Evolutionary conservation across 179 eudicot species (phyloP).

Genomic region (Sideroxylon spinosum): DNA sequence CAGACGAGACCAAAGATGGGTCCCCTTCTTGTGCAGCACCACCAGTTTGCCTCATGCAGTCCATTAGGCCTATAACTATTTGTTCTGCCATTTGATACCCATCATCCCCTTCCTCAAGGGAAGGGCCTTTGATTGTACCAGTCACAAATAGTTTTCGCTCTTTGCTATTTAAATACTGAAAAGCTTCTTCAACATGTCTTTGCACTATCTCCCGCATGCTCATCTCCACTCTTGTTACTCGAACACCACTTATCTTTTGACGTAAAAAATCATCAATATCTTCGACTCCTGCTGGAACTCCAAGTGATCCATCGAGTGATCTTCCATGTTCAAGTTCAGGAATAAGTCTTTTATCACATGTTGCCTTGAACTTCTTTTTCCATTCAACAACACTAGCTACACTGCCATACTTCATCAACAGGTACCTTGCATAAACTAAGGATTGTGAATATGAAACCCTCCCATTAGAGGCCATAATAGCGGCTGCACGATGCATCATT

Average conservation of each 20-base stretch:
- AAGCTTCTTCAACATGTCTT: constrained; percentile 67
- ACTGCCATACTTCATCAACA: constrained; percentile 64
- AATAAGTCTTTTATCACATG: constrained; percentile 66
- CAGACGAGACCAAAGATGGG: constrained; percentile 91
- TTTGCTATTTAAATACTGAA: constrained; percentile 58
- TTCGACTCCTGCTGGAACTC: constrained; percentile 85
- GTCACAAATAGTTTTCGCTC: constrained; percentile 71
- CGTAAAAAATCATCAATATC: constrained; percentile 82
- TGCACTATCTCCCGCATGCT: constrained; percentile 82
- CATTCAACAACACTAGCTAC: constrained; percentile 73
- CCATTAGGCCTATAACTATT: constrained; percentile 68
- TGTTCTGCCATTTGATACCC: constrained; percentile 74
- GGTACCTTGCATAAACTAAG: constrained; percentile 63
- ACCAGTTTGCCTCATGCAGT: constrained; percentile 92
- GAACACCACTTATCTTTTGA: constrained; percentile 73
- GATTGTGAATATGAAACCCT: constrained; percentile 74
- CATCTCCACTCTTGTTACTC: constrained; percentile 76
- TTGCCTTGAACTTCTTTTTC: constrained; percentile 79
- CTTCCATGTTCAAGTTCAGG: constrained; percentile 85
- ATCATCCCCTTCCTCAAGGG: constrained; percentile 73
- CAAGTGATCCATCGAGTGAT: constrained; percentile 68
- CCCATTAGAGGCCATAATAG: constrained; percentile 64
- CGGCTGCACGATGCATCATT: constrained; percentile 64
- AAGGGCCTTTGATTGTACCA: constrained; percentile 52
- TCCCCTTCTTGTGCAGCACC: constrained; percentile 99